Base-by-base conservation (phyloP, 805 yeast genomes). In the Myxozyma sirexii region DNA sequence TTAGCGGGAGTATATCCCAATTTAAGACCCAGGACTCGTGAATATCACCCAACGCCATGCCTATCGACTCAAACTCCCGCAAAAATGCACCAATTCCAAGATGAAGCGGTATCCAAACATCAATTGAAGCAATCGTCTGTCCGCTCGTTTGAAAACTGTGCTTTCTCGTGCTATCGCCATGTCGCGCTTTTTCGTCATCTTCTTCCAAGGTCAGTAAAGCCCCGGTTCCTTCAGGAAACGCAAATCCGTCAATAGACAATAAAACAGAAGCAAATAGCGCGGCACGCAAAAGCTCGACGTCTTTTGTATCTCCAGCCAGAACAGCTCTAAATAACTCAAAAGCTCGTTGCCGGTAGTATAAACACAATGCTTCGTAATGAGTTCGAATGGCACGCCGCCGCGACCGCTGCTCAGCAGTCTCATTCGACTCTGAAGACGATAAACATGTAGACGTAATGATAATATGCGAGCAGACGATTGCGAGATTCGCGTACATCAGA, bases 21-120 rank as follows among this genome's bases (percentile, higher is more conserved):
- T 58, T 48, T n/a, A 54, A 17, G 6, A 26, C n/a, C 57, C 58
- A 54, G 2, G 43, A 33, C 21, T 54, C 50, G 17, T 33, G 38
- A 4, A 48, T 29, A 1, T 42, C 58, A 26, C 26, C 27, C 21
- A 27, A 15, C 42, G 47, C 21, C 21, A 50, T 50, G 17, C 53
- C 45, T 3, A 24, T 8, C 6, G 39, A 24, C 26, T 24, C 41
- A 33, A 53, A 45, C 19, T 29, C 50, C 4, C 37, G 27, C 26
- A 57, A 17, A 38, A 56, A 44, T 2, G 59, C 54, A 17, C 50
- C 54, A 33, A 57, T 52, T 1, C 54, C 54, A 17, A 41, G 44
- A 21, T 31, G 61, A 33, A 56, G 35, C 21, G 61, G 61, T 13
- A 59, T 41, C 61, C 61, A 56, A 7, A 39, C 37, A 31, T 59